phyloP scores from a whole-genome alignment of 768 basidiomycete species.

The Amylocystis lapponica region DNA sequence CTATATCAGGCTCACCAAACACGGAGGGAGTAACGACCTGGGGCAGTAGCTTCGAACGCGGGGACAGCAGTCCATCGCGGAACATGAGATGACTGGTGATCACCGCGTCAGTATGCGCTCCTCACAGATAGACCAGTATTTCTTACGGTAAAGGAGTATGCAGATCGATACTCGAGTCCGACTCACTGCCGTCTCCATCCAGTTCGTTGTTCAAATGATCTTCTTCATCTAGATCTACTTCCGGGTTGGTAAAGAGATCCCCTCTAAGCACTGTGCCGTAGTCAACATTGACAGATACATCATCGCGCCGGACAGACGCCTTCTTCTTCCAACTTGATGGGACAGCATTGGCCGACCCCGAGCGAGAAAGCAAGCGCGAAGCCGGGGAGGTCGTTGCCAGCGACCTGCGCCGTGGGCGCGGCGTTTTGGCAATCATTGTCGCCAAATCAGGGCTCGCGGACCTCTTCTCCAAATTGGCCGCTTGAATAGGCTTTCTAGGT shows the following conservation, averaged over 20 bases:
- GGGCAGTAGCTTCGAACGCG: slow-evolving; percentile 33
- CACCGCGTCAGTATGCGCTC: too few relatives aligned
- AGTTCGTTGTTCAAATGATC: slow-evolving; percentile 7
- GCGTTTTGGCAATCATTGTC: slow-evolving; percentile 27
- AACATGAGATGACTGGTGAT: slow-evolving; percentile 36
- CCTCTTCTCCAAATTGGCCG: slow-evolving; percentile 6
- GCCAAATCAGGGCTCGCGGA: slow-evolving; percentile 28
- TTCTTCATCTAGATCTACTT: slow-evolving; percentile 8
- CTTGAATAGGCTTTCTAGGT: not conserved
- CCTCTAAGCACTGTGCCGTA: slow-evolving; percentile 2
- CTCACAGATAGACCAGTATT: too few relatives aligned
- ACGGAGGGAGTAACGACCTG: slow-evolving; percentile 16
- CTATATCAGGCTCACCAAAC: too few relatives aligned
- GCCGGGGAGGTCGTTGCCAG: slow-evolving; percentile 16
- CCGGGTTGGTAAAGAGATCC: too few relatives aligned
- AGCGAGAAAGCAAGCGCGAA: slow-evolving; percentile 10
- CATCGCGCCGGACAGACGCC: slow-evolving; percentile 8
- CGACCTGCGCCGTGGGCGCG: slow-evolving; percentile 22
- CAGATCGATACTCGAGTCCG: slow-evolving; percentile 33
- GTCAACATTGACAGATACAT: slow-evolving; percentile 13
- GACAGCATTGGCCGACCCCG: slow-evolving; percentile 6
- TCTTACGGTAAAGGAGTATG: slow-evolving; percentile 36
- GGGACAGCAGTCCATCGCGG: slow-evolving; percentile 34
- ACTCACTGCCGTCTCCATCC: slow-evolving; percentile 24
- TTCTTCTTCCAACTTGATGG: slow-evolving; percentile 13